Base-by-base conservation (phyloP, 1,284 basidiomycete genomes). In the Ustilago tritici region DNA sequence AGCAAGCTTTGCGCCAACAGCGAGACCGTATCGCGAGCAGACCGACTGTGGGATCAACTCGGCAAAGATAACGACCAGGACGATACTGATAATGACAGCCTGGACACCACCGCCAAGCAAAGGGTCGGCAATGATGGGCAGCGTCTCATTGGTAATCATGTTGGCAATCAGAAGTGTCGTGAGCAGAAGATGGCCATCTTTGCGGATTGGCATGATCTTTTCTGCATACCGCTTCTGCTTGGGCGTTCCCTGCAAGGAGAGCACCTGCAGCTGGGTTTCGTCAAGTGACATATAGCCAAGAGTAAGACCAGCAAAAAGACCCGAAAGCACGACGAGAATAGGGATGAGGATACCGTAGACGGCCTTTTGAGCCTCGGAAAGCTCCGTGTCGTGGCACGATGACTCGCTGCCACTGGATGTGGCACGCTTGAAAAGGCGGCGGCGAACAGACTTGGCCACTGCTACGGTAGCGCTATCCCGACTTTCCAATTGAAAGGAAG, bases 261-360 rank as follows among this genome's bases (percentile, higher is more conserved):
- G 88, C 2, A 96, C 95, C 82, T 93, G 92, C 43, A 96, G 89
- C 88, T 95, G 94, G 23, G 94, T 96, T 87, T 93, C 93, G 87
- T 95, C 95, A 81, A 96, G 89, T 81, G 92, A 93, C 93, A 96
- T 95, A 87, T 95, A 95, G 11, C 94, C 95, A 58, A 93, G 88
- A 69, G 93, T 93, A 77, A 94, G 88, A 85, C 91, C 92, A 81
- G 92, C 91, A 88, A 92, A 91, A 9, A 90, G 82, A 65, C 90
- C 90, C 14, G 89, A 89, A 46, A 90, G 79, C 9, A 88, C 71
- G 49, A 91, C 90, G 41, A 90, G 88, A 31, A 90, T 82, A 31
- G 90, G 90, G 40, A 90, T 90, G 78, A 88, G 90, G 78, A 82
- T 65, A 40, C 73, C 84, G 34, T 80, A 85, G 41, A 58, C 71